A percentile compares a stretch with the other conserved stretches of the same genome.
These are phyloP conservation scores for Neocucurbitaria cava DNA, from an alignment of 2,329 filamentous ascomycete species.

Conservation along the genomic window DNA sequence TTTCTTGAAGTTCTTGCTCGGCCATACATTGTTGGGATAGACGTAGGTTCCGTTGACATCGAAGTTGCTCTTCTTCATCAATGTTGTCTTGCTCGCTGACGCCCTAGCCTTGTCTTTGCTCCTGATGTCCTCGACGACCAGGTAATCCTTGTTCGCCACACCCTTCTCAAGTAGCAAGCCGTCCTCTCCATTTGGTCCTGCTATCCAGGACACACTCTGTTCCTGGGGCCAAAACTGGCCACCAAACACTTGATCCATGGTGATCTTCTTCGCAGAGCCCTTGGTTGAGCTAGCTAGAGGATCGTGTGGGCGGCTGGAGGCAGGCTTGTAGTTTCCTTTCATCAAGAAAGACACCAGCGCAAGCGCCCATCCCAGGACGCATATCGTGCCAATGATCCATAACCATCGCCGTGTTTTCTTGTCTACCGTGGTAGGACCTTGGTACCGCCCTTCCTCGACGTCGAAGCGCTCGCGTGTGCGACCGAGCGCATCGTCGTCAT, in stretches of 20 bases:
- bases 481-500: slow-evolving; percentile 51
- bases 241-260: slow-evolving; percentile 71
- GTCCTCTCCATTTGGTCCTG: slow-evolving; percentile 77
- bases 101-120: slow-evolving; percentile 52
- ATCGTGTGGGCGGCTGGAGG: slow-evolving; percentile 70
- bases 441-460: slow-evolving; percentile 58
- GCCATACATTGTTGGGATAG: slow-evolving; percentile 68
- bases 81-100: slow-evolving; percentile 64
- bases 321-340: slow-evolving; percentile 70
- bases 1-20: slow-evolving; percentile 83
- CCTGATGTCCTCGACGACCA: slow-evolving; percentile 87
- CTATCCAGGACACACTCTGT: slow-evolving; percentile 78
- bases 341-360: slow-evolving; percentile 72
- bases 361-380: slow-evolving; percentile 71
- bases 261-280: slow-evolving; percentile 74
- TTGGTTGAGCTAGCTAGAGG: slow-evolving; percentile 68
- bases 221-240: slow-evolving; percentile 70
- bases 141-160: slow-evolving; percentile 67
- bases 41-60: slow-evolving; percentile 63
- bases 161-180: slow-evolving; percentile 81
- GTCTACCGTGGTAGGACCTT: slow-evolving; percentile 64
- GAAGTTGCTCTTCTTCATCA: slow-evolving; percentile 77
- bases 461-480: slow-evolving; percentile 60
- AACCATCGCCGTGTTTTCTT: slow-evolving; percentile 68
- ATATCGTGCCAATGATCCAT: slow-evolving; percentile 66